Percentiles rank a stretch among this genome's conserved stretches.
These are phyloP conservation scores for Periconia macrospinosa DNA, from an alignment of 2,329 filamentous ascomycete genomes.

Conservation along the genomic window DNA sequence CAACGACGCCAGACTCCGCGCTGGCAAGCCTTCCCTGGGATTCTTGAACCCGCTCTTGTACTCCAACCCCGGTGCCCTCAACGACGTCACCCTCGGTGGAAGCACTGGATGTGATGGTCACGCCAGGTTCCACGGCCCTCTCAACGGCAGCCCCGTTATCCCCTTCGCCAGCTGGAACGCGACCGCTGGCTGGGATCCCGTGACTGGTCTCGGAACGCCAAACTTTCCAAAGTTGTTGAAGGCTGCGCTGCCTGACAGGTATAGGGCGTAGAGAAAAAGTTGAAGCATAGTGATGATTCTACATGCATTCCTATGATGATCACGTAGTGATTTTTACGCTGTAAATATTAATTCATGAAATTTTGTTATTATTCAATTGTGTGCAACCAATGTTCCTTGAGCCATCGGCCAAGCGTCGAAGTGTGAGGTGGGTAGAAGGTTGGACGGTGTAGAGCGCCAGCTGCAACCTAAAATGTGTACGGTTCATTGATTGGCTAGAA, in stretches of 20 bases:
- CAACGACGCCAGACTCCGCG: conserved; percentile 60
- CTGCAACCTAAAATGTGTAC: too few species aligned
- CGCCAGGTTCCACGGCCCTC: conserved; percentile 23
- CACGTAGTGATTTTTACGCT: too few species aligned
- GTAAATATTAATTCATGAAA: too few species aligned
- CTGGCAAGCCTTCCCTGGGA: conserved; percentile 55
- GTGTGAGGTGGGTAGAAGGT: too few species aligned
- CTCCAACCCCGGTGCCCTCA: conserved; percentile 48
- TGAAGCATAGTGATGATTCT: too few species aligned
- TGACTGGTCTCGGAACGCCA: conserved; percentile 34
- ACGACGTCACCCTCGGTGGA: conserved; percentile 46
- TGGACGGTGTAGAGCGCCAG: too few species aligned
- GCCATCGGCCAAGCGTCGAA: too few species aligned
- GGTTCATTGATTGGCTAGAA: too few species aligned
- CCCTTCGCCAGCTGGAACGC: conserved; percentile 35
- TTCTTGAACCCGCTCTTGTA: conserved; percentile 66
- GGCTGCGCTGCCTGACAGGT: conserved; percentile 25
- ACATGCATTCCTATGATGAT: too few species aligned
- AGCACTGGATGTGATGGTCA: conserved; percentile 41
- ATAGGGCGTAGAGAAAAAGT: conserved; percentile 19
- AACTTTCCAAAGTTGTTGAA: conserved; percentile 34
- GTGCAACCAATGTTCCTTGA: too few species aligned
- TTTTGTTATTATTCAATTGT: too few species aligned
- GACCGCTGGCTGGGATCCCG: conserved; percentile 39
- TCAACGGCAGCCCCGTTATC: conserved; percentile 35